Evolutionary conservation across 306 rosid species (phyloP).

Genomic region (Castanea mollissima): DNA sequence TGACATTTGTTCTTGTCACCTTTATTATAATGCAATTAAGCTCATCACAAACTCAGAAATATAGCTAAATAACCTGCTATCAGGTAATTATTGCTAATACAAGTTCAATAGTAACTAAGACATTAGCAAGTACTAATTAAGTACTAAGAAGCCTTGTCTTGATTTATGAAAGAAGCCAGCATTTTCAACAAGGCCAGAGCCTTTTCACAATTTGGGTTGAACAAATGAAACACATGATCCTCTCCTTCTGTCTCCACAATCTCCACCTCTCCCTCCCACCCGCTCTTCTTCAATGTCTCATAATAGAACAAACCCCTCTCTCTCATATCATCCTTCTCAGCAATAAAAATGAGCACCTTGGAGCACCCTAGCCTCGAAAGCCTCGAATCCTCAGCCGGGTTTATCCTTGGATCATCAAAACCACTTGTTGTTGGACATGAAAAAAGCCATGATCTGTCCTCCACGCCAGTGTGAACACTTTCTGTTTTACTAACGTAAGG

Average conservation of each 20-base stretch:
- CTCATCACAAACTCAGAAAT: too few relatives aligned
- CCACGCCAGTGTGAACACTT: background rate
- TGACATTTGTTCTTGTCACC: too few relatives aligned
- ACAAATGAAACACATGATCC: background rate
- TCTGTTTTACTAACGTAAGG: background rate
- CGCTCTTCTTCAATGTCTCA: background rate
- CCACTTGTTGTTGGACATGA: background rate
- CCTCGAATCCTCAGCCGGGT: constrained; percentile 21
- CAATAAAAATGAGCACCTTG: constrained; percentile 10
- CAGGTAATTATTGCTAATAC: too few relatives aligned
- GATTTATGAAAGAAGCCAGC: constrained; percentile 5
- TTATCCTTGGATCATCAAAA: constrained; percentile 25
- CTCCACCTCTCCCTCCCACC: constrained; percentile 13
- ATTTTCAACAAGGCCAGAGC: background rate
- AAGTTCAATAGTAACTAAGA: too few relatives aligned
- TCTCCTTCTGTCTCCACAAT: constrained; percentile 1
- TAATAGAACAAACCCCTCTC: constrained; percentile 10
- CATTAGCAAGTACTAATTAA: too few relatives aligned
- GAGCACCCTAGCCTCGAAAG: constrained; percentile 2
- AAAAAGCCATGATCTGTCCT: background rate
- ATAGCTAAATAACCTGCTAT: too few relatives aligned
- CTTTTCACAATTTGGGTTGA: background rate
- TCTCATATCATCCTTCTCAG: constrained; percentile 5
- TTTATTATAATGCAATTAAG: too few relatives aligned
- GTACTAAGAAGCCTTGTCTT: background rate